These are phyloP conservation scores for Forsythia viridissima DNA, from an alignment of 257 asterid species.

Conservation along the genomic window DNA sequence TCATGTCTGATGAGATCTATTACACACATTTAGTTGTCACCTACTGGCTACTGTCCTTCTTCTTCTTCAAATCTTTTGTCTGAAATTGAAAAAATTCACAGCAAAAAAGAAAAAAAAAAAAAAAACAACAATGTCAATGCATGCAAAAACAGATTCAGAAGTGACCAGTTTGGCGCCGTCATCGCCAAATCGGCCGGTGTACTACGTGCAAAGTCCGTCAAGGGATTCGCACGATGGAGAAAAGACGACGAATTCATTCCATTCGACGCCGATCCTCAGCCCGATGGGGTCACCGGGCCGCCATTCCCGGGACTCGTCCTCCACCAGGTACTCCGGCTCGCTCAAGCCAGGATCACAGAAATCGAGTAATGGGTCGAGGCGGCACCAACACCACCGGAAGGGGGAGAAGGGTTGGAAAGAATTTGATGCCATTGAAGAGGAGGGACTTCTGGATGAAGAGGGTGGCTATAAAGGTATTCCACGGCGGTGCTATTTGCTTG, in stretches of 20 bases:
- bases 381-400: constrained; percentile 41
- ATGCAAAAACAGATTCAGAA: constrained; percentile 86
- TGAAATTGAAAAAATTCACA: background rate
- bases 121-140: constrained; percentile 58
- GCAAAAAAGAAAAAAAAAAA: no score
- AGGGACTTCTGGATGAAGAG: constrained; percentile 77
- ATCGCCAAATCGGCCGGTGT: constrained; percentile 80
- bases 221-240: constrained; percentile 96
- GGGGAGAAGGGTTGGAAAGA: constrained; percentile 65
- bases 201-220: constrained; percentile 95
- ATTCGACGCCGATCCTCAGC: constrained; percentile 81
- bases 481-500: constrained; percentile 70
- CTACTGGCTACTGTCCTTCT: background rate
- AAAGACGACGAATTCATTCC: constrained; percentile 87
- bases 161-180: constrained; percentile 86
- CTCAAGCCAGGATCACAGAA: constrained; percentile 84
- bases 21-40: background rate
- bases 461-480: constrained; percentile 42
- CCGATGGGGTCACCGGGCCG: constrained; percentile 96
- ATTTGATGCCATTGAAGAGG: constrained; percentile 93
- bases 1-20: constrained; percentile 21
- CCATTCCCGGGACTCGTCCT: constrained; percentile 91
- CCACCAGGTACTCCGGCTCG: constrained; percentile 86
- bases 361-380: constrained; percentile 67
- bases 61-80: background rate